Percentiles rank a stretch among this genome's conserved stretches.
Conservation (phyloP, 164 flowering plant species). For the Sedum album region DNA sequence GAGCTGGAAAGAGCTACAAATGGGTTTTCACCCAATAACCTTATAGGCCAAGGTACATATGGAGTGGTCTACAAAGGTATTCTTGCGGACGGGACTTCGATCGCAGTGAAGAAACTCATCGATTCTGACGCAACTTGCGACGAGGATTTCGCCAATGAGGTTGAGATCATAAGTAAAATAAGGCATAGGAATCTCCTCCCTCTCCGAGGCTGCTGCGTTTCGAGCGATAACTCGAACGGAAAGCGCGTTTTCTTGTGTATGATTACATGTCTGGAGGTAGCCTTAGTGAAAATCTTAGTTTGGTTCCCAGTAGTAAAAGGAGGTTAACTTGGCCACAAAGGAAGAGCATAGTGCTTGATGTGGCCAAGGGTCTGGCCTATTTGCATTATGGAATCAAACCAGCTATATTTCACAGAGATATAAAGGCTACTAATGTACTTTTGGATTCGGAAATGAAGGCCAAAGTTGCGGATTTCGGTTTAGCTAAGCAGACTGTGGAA, state of each 20-base stretch:
- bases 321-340: constrained; percentile 28
- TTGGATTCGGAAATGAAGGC: constrained; percentile 29
- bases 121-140: constrained; percentile 25
- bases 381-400: constrained; percentile 30
- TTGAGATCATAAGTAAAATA: constrained; percentile 36
- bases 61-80: constrained; percentile 31
- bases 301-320: not conserved
- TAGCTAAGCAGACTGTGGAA: constrained; percentile 24
- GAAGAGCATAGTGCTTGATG: constrained; percentile 31
- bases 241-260: constrained; percentile 25
- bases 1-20: constrained; percentile 33
- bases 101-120: constrained; percentile 31
- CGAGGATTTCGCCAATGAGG: constrained; percentile 31
- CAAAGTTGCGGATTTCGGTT: constrained; percentile 29
- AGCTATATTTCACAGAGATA: constrained; percentile 27
- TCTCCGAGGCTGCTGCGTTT: constrained; percentile 32
- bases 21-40: constrained; percentile 26
- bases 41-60: constrained; percentile 28
- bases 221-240: constrained; percentile 19
- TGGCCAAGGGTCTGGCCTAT: constrained; percentile 31
- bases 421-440: constrained; percentile 28
- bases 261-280: constrained; percentile 35
- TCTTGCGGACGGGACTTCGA: constrained; percentile 24
- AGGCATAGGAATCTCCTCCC: constrained; percentile 33
- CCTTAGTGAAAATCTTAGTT: constrained; percentile 16